These are phyloP conservation scores for Pichia exigua DNA, from an alignment of 805 yeast species.

Conservation along the genomic window DNA sequence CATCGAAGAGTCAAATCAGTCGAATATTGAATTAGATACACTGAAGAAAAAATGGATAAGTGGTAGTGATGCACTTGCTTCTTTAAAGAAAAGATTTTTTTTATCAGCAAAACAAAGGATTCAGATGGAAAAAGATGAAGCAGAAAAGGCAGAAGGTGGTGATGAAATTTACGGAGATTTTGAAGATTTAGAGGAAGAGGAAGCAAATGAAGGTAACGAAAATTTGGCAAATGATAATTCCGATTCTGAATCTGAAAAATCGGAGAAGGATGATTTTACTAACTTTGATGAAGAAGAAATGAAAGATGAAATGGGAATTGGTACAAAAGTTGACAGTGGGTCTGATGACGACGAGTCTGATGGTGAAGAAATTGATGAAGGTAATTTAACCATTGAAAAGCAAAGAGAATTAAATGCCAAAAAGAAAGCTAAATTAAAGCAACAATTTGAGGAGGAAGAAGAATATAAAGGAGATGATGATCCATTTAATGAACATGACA, in stretches of 20 bases:
- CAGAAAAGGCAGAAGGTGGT: conserved; percentile 13
- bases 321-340: conserved; percentile 27
- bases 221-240: conserved; percentile 38
- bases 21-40: conserved; percentile 29
- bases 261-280: conserved; percentile 40
- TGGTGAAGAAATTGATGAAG: conserved; percentile 35
- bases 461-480: conserved; percentile 70
- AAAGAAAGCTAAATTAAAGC: conserved; percentile 78
- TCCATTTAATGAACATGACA: conserved; percentile 66
- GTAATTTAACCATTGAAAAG: conserved; percentile 53
- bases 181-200: conserved; percentile 24
- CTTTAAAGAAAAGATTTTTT: conserved; percentile 41
- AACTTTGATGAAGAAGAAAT: conserved; percentile 47
- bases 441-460: conserved; percentile 85
- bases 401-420: conserved; percentile 76
- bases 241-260: conserved; percentile 35
- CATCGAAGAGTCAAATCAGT: conserved; percentile 32
- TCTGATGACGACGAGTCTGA: conserved; percentile 31
- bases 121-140: conserved; percentile 26
- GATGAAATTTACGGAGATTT: conserved; percentile 32
- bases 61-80: conserved; percentile 31
- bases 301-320: conserved; percentile 32
- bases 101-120: conserved; percentile 42
- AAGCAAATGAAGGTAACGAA: conserved; percentile 39
- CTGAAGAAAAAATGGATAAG: conserved; percentile 38